A percentile compares a stretch with the other conserved stretches of the same genome.
Evolutionary conservation across 129 eudicot genomes (phyloP).

Genomic region (Silybum marianum): DNA sequence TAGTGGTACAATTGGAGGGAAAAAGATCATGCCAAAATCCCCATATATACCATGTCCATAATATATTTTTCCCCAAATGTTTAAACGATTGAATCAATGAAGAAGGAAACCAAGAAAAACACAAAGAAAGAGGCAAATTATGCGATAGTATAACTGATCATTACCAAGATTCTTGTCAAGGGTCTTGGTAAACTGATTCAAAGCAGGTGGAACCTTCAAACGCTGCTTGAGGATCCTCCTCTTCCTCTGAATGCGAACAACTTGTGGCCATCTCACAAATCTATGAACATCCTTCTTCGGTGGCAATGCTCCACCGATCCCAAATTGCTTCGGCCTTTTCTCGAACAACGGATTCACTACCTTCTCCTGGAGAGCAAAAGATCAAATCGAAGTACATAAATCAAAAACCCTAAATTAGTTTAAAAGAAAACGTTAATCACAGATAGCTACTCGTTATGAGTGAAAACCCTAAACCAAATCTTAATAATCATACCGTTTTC

Average conservation of each 20-base stretch:
- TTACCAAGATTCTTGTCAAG: conserved; percentile 78
- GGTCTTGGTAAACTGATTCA: conserved; percentile 83
- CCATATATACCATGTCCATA: not conserved
- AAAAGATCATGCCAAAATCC: not conserved
- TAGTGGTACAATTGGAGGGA: not conserved
- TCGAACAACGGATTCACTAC: conserved; percentile 71
- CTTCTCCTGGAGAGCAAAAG: conserved; percentile 37
- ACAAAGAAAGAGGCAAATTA: no score
- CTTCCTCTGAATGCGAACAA: conserved; percentile 78
- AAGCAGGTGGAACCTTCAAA: conserved; percentile 87
- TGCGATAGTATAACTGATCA: not conserved
- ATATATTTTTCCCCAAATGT: not conserved
- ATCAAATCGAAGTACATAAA: not conserved
- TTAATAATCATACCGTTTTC: conserved; percentile 43
- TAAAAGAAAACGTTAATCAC: not conserved
- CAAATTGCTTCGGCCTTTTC: conserved; percentile 80
- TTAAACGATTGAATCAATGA: not conserved
- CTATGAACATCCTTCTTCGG: conserved; percentile 80
- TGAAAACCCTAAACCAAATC: not conserved
- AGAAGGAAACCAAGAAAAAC: not conserved
- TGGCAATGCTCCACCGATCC: conserved; percentile 92
- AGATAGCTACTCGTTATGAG: not conserved
- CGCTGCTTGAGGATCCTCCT: conserved; percentile 77
- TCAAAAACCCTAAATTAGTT: not conserved
- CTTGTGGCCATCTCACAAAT: conserved; percentile 80